Evolutionary conservation across 2,329 filamentous ascomycete genomes (phyloP), one percentile per base, ranked within the genome.

Genomic region (Alternaria sp.): DNA sequence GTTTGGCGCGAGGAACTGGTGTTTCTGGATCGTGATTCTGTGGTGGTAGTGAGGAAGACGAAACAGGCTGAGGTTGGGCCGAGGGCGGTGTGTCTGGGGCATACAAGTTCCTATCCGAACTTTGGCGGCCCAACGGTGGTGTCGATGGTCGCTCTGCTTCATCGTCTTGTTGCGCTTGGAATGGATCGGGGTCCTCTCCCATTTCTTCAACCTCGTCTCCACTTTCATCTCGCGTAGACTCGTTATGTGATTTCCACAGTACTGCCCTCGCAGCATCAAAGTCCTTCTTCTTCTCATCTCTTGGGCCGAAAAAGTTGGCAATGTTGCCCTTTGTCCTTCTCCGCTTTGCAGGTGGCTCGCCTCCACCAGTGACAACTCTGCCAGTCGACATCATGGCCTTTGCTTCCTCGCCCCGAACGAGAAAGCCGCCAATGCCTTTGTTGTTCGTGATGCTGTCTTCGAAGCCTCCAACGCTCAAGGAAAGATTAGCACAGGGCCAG

Each of bases 401-500:
- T 13, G 84, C 84, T 60, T 86, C 81, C 4, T 85, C 81, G 3
- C 85, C 86, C 44, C 84, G 89, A 26, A 97, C 81, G n/a, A 99
- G 82, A 72, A 97, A 98, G 0, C 86, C 84, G 42, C 90, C 89
- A 66, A 99, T 98, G 33, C 90, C 91, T 82, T 88, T 89, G 72
- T 97, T 98, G 5, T 91, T 90, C 39, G 84, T 87, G 57, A 94
- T 81, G 2, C 92, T 91, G 65, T 97, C 93, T 75, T 98, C 93
- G 65, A 98, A 97, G 0, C 92, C 93, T n/a, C 88, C 89, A 24
- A 98, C 92, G 63, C 90, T 93, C 44, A 98, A 80, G 57, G 91
- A 95, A 8, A 99, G 82, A 72, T 97, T 95, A n/a, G 88, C 83
- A 73, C 95, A 98, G 6, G 95, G 95, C 92, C 93, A 98, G 14